These are phyloP conservation scores for Crassisporium funariophilum DNA, from an alignment of 768 basidiomycete species.

Conservation along the genomic window DNA sequence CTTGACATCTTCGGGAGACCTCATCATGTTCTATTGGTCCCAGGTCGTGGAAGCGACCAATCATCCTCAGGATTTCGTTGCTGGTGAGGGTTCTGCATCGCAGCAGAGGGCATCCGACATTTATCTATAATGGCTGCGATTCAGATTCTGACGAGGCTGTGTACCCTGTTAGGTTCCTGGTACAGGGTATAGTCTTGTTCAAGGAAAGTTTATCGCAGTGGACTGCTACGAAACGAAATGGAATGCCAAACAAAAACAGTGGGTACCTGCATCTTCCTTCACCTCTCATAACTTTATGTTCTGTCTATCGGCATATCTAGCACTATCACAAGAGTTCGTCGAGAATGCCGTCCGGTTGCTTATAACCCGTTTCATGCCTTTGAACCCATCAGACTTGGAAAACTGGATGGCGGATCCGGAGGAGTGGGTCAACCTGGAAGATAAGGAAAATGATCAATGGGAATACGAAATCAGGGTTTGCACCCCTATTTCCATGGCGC, in stretches of 20 bases:
- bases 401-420: constrained; percentile 89
- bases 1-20: constrained; percentile 62
- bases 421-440: constrained; percentile 91
- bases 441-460: constrained; percentile 90
- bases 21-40: constrained; percentile 82
- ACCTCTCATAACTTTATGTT: constrained; percentile 3
- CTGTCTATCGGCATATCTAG: constrained; percentile 32
- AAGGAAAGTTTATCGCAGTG: constrained; percentile 81
- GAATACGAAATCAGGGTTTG: constrained; percentile 88
- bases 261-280: constrained; percentile 16
- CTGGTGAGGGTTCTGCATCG: constrained; percentile 44
- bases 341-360: constrained; percentile 74
- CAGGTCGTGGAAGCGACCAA: constrained; percentile 74
- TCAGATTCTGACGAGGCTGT: constrained; percentile 63
- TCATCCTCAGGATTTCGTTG: constrained; percentile 51
- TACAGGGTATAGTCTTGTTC: constrained; percentile 85
- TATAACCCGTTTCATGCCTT: constrained; percentile 81
- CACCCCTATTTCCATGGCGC: background rate
- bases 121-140: background rate
- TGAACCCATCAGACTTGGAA: constrained; percentile 80
- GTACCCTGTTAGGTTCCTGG: constrained; percentile 79
- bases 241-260: constrained; percentile 63
- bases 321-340: constrained; percentile 69
- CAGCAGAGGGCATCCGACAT: background rate
- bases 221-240: constrained; percentile 65